Conservation (phyloP, 1,284 basidiomycete species). For the Apiotrichum porosum region DNA sequence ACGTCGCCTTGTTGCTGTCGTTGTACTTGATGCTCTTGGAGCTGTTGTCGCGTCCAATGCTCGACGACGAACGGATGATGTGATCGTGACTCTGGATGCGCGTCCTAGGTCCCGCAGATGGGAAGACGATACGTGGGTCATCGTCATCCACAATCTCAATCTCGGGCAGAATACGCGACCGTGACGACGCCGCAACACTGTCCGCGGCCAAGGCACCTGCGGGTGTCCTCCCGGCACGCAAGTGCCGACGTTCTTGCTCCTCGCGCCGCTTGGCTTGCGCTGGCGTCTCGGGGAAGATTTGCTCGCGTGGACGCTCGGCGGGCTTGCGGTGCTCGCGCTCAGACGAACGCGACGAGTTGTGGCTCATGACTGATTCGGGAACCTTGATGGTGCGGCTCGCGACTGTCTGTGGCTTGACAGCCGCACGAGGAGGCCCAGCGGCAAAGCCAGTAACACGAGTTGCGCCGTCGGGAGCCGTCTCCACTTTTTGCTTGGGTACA, state of each 20-base stretch:
- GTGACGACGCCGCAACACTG: background rate
- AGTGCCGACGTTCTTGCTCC: constrained; percentile 34
- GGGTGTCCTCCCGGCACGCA: constrained; percentile 3
- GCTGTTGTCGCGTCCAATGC: background rate
- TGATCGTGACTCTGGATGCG: constrained; percentile 37
- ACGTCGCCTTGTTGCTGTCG: constrained; percentile 17
- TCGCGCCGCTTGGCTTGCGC: constrained; percentile 42
- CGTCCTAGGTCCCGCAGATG: constrained; percentile 29
- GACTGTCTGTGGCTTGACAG: background rate
- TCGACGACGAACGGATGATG: constrained; percentile 5
- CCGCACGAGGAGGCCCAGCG: constrained; percentile 18
- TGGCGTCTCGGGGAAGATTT: constrained; percentile 43
- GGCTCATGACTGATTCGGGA: constrained; percentile 4
- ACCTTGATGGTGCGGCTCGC: background rate
- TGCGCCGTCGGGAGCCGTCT: constrained; percentile 24
- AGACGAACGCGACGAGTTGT: constrained; percentile 5
- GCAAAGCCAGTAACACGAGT: constrained; percentile 37
- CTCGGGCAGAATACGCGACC: constrained; percentile 36
- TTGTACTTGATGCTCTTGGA: background rate
- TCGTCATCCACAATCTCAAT: constrained; percentile 47
- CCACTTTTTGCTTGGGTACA: constrained; percentile 18
- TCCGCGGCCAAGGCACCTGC: constrained; percentile 1
- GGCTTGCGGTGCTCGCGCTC: constrained; percentile 20
- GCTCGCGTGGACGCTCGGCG: constrained; percentile 34
- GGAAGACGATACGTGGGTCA: constrained; percentile 43